phyloP scores from a whole-genome alignment of 148 eudicot genomes.

The Persicaria tinctoria region DNA sequence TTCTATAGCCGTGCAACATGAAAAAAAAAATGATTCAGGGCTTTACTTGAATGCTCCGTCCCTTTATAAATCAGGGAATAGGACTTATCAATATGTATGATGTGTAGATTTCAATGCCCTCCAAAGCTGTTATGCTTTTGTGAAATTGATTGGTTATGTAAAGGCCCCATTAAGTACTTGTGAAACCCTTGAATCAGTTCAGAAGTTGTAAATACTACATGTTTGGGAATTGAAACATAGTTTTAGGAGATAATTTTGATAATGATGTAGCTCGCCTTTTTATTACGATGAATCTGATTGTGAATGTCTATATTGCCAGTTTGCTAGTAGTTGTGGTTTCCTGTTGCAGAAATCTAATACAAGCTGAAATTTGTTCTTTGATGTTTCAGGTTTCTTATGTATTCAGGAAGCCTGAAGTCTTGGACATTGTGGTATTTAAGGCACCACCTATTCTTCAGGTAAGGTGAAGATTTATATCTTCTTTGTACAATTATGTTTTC shows the following conservation, averaged over 20 bases:
- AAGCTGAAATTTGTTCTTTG: not conserved
- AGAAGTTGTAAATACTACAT: not conserved
- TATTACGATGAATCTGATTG: not conserved
- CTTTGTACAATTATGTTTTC: not conserved
- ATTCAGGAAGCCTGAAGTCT: constrained; percentile 77
- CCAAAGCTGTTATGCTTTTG: not conserved
- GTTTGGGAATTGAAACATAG: not conserved
- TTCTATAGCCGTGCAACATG: not conserved
- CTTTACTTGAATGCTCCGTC: not conserved
- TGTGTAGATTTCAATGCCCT: not conserved
- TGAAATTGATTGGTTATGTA: not conserved
- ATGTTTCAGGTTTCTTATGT: constrained; percentile 57
- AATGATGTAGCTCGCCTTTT: not conserved
- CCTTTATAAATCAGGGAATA: not conserved
- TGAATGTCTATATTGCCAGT: not conserved
- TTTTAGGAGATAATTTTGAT: not conserved
- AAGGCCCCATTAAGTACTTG: not conserved
- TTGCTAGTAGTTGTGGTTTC: not conserved
- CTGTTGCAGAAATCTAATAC: not conserved
- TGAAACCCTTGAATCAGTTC: not conserved
- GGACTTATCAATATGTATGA: not conserved
- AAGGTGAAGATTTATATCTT: not conserved
- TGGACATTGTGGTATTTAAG: constrained; percentile 75
- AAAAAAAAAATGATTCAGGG: not conserved
- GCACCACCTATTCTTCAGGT: constrained; percentile 86